These are phyloP conservation scores for Claviceps africana DNA, from an alignment of 2,329 filamentous ascomycete genomes.

Conservation along the genomic window DNA sequence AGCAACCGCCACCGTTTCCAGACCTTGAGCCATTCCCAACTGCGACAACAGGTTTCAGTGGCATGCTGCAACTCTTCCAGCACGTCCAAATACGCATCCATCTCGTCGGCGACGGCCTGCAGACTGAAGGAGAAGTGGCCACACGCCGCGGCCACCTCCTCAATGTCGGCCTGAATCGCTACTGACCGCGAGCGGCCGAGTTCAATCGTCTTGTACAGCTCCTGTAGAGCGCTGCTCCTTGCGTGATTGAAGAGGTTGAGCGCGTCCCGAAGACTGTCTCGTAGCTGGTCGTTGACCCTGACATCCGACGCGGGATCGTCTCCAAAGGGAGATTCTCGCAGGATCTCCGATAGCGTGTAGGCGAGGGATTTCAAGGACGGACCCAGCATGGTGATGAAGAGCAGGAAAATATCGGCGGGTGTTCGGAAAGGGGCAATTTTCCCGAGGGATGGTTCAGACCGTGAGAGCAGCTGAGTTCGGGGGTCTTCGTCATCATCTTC, in stretches of 20 bases:
- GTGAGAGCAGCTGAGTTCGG: slow-evolving; percentile 9
- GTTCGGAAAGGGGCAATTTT: slow-evolving; percentile 32
- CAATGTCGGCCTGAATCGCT: slow-evolving; percentile 78
- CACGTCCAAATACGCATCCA: slow-evolving; percentile 67
- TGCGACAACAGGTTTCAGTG: slow-evolving; percentile 45
- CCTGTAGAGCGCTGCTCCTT: slow-evolving; percentile 59
- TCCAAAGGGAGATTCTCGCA: slow-evolving; percentile 76
- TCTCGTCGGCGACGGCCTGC: slow-evolving; percentile 80
- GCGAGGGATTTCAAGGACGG: slow-evolving; percentile 95
- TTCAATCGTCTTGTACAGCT: slow-evolving; percentile 70
- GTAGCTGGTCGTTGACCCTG: slow-evolving; percentile 64
- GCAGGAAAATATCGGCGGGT: slow-evolving; percentile 75
- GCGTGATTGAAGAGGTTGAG: slow-evolving; percentile 65
- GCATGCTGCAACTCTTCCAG: slow-evolving; percentile 72
- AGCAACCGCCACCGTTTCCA: slow-evolving; percentile 35
- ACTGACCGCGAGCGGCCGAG: slow-evolving; percentile 53
- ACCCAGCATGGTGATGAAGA: slow-evolving; percentile 78
- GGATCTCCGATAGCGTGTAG: slow-evolving; percentile 75
- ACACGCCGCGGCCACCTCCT: slow-evolving; percentile 95
- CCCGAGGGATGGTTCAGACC: slow-evolving; percentile 17
- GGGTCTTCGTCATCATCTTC: slow-evolving; percentile 39
- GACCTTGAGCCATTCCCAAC: slow-evolving; percentile 78
- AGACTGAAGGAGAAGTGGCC: slow-evolving; percentile 92
- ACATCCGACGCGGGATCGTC: slow-evolving; percentile 53
- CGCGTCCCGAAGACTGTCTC: slow-evolving; percentile 66